A percentile compares a stretch with the other conserved stretches of the same genome.
phyloP scores from a whole-genome alignment of 108 stramenopile genomes.

The Discostella pseudostelligera region DNA sequence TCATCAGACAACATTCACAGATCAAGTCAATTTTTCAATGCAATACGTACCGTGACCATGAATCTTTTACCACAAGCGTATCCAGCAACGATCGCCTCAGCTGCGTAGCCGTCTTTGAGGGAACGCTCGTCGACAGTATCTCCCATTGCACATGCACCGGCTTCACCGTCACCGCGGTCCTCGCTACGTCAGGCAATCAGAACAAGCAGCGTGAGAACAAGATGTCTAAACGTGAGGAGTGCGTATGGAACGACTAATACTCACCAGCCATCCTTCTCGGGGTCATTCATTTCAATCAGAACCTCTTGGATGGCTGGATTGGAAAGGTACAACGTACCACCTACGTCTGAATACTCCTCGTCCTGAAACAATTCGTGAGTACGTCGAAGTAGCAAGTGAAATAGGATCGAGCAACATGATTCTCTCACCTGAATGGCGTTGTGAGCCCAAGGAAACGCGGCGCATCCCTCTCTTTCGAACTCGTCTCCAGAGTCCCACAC shows the following conservation, averaged over 20 bases:
- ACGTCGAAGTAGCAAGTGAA: no score
- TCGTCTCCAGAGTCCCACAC: conserved; percentile 36
- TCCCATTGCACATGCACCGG: conserved; percentile 41
- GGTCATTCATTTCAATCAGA: conserved; percentile 49
- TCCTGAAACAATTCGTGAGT: conserved; percentile 31
- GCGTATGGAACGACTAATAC: not conserved
- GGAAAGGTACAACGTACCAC: conserved; percentile 21
- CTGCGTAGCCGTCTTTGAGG: conserved; percentile 38
- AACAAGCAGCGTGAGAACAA: conserved; percentile 1
- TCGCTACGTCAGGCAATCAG: conserved; percentile 16
- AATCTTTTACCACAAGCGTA: conserved; percentile 37
- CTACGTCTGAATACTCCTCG: conserved; percentile 45
- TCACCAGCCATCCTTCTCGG: conserved; percentile 38
- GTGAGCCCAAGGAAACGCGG: conserved; percentile 54
- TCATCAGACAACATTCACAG: no score
- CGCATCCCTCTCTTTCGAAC: conserved; percentile 44
- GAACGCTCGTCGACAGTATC: conserved; percentile 42
- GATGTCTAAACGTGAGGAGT: not conserved
- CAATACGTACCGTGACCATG: conserved; percentile 26
- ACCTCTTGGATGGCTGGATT: conserved; percentile 38
- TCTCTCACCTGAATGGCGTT: no score
- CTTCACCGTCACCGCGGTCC: conserved; percentile 41
- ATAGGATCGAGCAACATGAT: no score
- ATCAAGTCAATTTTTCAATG: no score
- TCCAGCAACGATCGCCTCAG: conserved; percentile 32